Evolutionary conservation across 2,329 filamentous ascomycete genomes (phyloP), one percentile per base, ranked within the genome.

Genomic region (Penicillium sp.): DNA sequence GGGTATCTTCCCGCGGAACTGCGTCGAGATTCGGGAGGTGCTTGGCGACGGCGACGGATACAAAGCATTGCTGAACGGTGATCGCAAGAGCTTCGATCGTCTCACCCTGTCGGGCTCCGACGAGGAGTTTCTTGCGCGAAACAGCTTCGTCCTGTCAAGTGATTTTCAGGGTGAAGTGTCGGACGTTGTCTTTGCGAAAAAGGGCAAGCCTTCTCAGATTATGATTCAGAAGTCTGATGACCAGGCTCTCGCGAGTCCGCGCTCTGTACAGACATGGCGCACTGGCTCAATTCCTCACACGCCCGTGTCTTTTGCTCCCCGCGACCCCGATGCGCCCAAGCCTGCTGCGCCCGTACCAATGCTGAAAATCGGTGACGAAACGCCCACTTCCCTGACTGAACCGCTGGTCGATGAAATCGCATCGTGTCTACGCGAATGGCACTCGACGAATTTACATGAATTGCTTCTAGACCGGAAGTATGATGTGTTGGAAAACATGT

Each of bases 291-390:
- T 73, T 36, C 70, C 72, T 18, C 65, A 71, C 40, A 72, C 72
- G 1, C 71, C 75, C 10, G 58, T 72, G 40, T 64, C 69, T 8
- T 59, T 69, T 24, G 52, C 67, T 38, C 70, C 72, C 29, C 84
- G 87, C 58, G 85, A 92, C 64, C 86, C 87, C 1, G 81, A 84
- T 68, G 84, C 65, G 21, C 68, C 71, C 9, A 91, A 91, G 65
- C 94, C 93, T 29, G 85, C 91, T 10, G 95, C 95, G 10, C 94
- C 94, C 0, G 92, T 99, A 8, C 94, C 94, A 4, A 94, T 97
- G 89, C 82, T 99, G 49, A 96, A 97, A 74, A 93, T 99, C 71
- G 94, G 94, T 55, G 94, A 99, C 69, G 94, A 99, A 77, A 96
- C 92, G 2, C 91, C 92, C 1, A 96, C 91, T 0, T 97, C 92